Base-by-base conservation (phyloP, 1,284 basidiomycete genomes). In the Malassezia japonica region DNA sequence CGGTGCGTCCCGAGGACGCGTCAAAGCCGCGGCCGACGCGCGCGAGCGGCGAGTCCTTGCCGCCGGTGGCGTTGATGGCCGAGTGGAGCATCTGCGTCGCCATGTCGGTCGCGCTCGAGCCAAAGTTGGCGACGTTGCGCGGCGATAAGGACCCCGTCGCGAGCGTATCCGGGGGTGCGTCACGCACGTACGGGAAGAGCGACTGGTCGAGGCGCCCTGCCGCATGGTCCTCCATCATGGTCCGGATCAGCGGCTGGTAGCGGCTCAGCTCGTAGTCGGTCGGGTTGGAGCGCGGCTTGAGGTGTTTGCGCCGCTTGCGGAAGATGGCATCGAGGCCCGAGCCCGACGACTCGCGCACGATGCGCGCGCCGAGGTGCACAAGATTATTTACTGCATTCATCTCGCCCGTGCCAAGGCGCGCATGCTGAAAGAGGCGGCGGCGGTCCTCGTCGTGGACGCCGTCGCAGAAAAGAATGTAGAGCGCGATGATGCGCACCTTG, bases 371-470 rank as follows among this genome's bases (percentile, higher is more conserved):
- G 29, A 98, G 76, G 64, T 85, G 80, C 4, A 82, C 78, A 51
- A 98, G 76, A 32, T 90, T 86, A 74, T 95, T 91, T 40, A 96
- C 80, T 27, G 89, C 86, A 66, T 96, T 92, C 76, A 94, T 90
- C 71, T 99, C 94, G 20, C 86, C 80, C 46, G 91, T 75, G 3
- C 82, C 81, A 39, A 99, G 76, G 28, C 88, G 79, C n/a, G 94
- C 94, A 72, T 99, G 94, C 73, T 96, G 91, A 74, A 92, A 98
- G 52, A 99, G 75, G 51, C 94, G 78, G 56, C 90, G 81, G 49
- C 88, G 82, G 75, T 99, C 94, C 71, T 98, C 94, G 52, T 96
- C 92, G 16, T 92, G 90, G 8, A 98, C 92, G 39, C 94, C 94
- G 65, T 98, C 92, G 38, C 90, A 84, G 75, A 85, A 83, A 74